Evolutionary conservation across 2,329 filamentous ascomycete species (phyloP).

Genomic region (Zymoseptoria ardabiliae): DNA sequence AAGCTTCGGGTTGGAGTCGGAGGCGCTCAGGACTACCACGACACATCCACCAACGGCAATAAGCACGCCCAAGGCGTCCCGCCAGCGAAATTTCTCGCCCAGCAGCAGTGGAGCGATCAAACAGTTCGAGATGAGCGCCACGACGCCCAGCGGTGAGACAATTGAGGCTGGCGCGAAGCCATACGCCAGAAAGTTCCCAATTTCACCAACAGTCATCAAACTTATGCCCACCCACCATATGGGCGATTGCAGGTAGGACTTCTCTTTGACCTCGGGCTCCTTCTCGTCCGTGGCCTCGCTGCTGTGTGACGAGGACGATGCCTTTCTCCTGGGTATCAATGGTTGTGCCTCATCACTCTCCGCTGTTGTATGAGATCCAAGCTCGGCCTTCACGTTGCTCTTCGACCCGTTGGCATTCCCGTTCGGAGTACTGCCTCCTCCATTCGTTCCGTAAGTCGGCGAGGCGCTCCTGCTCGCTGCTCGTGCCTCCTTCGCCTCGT

Average conservation of each 20-base stretch:
- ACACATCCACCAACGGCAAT: constrained; percentile 83
- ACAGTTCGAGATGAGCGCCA: constrained; percentile 92
- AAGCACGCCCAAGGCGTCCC: constrained; percentile 82
- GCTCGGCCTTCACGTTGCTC: constrained; percentile 35
- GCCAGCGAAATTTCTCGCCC: constrained; percentile 76
- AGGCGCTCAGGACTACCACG: constrained; percentile 86
- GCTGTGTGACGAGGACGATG: constrained; percentile 36
- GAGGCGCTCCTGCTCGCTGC: constrained; percentile 23
- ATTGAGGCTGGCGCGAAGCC: constrained; percentile 97
- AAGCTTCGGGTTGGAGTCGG: constrained; percentile 79
- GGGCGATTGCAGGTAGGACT: constrained; percentile 77
- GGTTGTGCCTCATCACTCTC: constrained; percentile 44
- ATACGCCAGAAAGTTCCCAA: constrained; percentile 94
- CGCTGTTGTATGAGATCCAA: constrained; percentile 29
- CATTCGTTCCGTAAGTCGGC: constrained; percentile 39
- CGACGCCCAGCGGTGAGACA: constrained; percentile 92
- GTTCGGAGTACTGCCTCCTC: constrained; percentile 13
- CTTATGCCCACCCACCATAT: constrained; percentile 97
- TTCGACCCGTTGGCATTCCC: constrained; percentile 40
- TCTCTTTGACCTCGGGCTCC: constrained; percentile 41
- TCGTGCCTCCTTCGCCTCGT: constrained; percentile 35
- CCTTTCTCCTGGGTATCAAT: constrained; percentile 44
- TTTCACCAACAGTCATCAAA: constrained; percentile 86
- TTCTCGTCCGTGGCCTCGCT: constrained; percentile 36
- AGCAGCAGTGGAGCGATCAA: constrained; percentile 92